Percentiles rank a stretch among this genome's conserved stretches.
Evolutionary conservation across 1,284 basidiomycete genomes (phyloP).

Genomic region (Cutaneotrichosporon daszewskae): DNA sequence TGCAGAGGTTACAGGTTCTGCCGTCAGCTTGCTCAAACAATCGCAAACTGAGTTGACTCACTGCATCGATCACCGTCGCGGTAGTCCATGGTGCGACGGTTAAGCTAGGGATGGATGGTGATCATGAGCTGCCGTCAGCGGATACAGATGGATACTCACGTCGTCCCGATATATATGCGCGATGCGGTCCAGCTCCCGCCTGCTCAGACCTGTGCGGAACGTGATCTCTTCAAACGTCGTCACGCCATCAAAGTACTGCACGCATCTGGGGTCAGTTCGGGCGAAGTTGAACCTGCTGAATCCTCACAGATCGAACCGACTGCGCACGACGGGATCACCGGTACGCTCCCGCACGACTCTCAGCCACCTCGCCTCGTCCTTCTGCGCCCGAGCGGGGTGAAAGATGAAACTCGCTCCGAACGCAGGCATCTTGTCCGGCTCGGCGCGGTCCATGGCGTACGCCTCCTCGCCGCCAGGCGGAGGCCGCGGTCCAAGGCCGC

Average conservation of each 20-base stretch:
- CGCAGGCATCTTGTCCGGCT: slow-evolving; percentile 27
- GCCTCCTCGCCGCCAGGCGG: background rate
- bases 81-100: too few relatives aligned
- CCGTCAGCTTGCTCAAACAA: too few relatives aligned
- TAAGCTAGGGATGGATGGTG: slow-evolving; percentile 32
- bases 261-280: slow-evolving; percentile 22
- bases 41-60: too few relatives aligned
- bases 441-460: slow-evolving; percentile 27
- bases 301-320: slow-evolving; percentile 43
- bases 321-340: slow-evolving; percentile 31
- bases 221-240: slow-evolving; percentile 45
- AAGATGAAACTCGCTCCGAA: slow-evolving; percentile 38
- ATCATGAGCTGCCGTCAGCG: slow-evolving; percentile 30
- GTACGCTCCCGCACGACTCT: slow-evolving; percentile 34
- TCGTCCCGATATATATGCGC: slow-evolving; percentile 35
- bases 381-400: slow-evolving; percentile 36
- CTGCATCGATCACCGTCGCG: too few relatives aligned
- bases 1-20: too few relatives aligned
- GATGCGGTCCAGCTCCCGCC: slow-evolving; percentile 38
- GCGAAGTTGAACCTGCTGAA: background rate
- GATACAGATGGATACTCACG: slow-evolving; percentile 18
- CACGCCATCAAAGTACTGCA: slow-evolving; percentile 45
- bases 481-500: background rate
- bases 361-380: slow-evolving; percentile 44
- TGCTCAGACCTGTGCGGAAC: slow-evolving; percentile 40